These are phyloP conservation scores for Phylloporus rhodoxanthus DNA, from an alignment of 768 basidiomycete genomes.

Conservation along the genomic window DNA sequence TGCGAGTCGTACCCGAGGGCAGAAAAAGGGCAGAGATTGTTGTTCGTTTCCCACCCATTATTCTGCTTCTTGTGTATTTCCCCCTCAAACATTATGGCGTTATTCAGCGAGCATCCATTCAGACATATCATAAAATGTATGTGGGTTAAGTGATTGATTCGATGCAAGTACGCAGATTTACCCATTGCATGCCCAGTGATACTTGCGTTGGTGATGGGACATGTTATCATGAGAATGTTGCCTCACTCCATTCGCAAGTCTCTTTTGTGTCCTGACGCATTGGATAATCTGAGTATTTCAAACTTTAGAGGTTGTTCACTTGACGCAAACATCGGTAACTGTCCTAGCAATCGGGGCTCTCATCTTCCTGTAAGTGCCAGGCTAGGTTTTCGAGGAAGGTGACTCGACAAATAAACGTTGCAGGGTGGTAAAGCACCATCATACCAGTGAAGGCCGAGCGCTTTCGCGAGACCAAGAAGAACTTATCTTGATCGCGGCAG, in stretches of 20 bases:
- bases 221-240: constrained; percentile 47
- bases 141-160: neutral
- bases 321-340: constrained; percentile 72
- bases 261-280: constrained; percentile 1
- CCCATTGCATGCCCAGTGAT: constrained; percentile 33
- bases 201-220: constrained; percentile 43
- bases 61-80: constrained; percentile 12
- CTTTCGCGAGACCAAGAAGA: constrained; percentile 72
- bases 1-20: constrained; percentile 21
- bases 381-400: neutral
- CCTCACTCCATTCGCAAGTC: constrained; percentile 31
- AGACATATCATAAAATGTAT: constrained; percentile 31
- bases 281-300: constrained; percentile 11
- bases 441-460: constrained; percentile 45
- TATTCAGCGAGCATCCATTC: constrained; percentile 31
- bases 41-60: constrained; percentile 27
- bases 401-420: neutral
- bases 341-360: constrained; percentile 60
- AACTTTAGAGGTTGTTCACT: constrained; percentile 50
- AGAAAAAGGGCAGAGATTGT: constrained; percentile 17
- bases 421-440: constrained; percentile 67
- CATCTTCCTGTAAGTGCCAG: constrained; percentile 53
- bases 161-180: constrained; percentile 8
- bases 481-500: constrained; percentile 60
- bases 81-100: constrained; percentile 22